Base-by-base conservation (phyloP, 441 rosid genomes). In the Pelargonium cotyledonis region DNA sequence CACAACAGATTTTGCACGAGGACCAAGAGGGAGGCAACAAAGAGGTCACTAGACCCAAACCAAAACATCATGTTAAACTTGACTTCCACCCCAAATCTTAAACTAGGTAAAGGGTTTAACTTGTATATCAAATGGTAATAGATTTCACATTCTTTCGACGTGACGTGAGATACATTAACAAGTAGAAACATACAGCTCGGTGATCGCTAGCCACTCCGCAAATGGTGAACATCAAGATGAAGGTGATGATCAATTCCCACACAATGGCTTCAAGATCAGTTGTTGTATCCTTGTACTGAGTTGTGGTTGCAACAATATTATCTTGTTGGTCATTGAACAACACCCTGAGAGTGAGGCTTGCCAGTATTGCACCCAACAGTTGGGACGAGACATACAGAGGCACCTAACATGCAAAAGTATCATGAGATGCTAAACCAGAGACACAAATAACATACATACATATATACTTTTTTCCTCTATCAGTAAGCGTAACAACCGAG, bases 241-340 rank as follows among this genome's bases (percentile, higher is more conserved):
- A 83, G 26, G 85, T 80, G 65, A 78, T 70, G 18, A 85, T 78
- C 60, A 83, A 83, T 67, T 83, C 91, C 87, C 38, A 31, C 5
- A 4, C 6, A 72, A 83, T 65, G 31, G 87, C 91, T 80, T 86
- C 81, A 49, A 86, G 87, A 75, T 80, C 75, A 53, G 80, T 46
- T 6, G 86, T 85, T 21, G 82, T 14, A 38, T 80, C 77, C 29
- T 72, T 53, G 73, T 79, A 82, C 44, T 79, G 80, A n/a, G 87
- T 86, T 46, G 63, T 18, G 44, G 65, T 68, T 31, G 70, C 72
- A 18, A 35, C 61, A 9, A 83, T 79, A 38, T 67, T 63, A 16
- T 60, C 21, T 15, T 62, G 71, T 65, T 69, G 63, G 14, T 74
- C 72, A 16, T 68, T 65, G 72, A 76, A 80, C 80, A 82, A 21